A percentile compares a stretch with the other conserved stretches of the same genome.
Evolutionary conservation across 2,329 filamentous ascomycete species (phyloP).

Genomic region (Rugonectria rugulosa): DNA sequence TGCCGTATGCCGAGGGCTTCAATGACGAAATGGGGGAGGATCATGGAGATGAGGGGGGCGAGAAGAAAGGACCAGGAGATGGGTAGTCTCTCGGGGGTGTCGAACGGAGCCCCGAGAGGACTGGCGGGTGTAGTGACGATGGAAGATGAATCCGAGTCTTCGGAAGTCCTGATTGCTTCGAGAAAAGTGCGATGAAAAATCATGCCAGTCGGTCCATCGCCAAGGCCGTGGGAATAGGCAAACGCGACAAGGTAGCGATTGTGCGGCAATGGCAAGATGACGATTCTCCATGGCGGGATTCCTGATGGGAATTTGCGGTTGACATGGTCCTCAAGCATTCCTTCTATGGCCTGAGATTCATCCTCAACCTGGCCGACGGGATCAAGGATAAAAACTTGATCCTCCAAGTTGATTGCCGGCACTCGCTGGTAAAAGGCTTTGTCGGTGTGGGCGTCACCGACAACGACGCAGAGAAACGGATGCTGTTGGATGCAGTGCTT

Average conservation of each 20-base stretch:
- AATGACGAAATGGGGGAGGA: conserved; percentile 28
- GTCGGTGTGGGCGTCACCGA: too few species aligned
- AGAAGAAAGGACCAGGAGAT: conserved; percentile 37
- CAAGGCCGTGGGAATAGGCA: conserved; percentile 34
- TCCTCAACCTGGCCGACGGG: too few species aligned
- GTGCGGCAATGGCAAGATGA: conserved; percentile 20
- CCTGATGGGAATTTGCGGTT: conserved; percentile 26
- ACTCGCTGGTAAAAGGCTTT: too few species aligned
- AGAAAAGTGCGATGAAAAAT: conserved; percentile 36
- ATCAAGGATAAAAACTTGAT: too few species aligned
- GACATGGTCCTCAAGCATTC: conserved; percentile 20
- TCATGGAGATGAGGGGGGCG: conserved; percentile 22
- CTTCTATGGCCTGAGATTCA: conserved; percentile 16
- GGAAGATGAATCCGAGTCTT: neutral
- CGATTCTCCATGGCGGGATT: conserved; percentile 34
- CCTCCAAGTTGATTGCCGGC: too few species aligned
- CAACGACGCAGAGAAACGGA: too few species aligned
- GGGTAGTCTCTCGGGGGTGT: conserved; percentile 31
- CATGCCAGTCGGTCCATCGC: conserved; percentile 32
- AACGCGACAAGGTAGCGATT: conserved; percentile 31
- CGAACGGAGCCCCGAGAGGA: conserved; percentile 27
- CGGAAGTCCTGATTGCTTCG: conserved; percentile 3
- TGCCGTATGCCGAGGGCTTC: conserved; percentile 25
- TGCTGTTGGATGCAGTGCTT: too few species aligned
- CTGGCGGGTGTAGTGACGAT: conserved; percentile 13